Evolutionary conservation across 805 yeast genomes (phyloP).

Genomic region (Spathaspora sp.): DNA sequence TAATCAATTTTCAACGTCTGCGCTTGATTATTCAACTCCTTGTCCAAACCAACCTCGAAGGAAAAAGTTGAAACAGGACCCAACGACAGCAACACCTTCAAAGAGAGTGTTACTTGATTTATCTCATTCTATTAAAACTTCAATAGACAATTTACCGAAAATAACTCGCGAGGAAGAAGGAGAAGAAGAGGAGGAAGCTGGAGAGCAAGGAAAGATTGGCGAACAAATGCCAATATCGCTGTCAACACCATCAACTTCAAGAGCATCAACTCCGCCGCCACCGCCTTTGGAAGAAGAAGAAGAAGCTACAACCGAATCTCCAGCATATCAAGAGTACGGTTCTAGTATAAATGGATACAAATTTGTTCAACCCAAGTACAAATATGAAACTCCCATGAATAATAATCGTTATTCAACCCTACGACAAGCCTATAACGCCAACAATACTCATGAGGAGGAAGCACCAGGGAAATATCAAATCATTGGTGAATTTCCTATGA

Average conservation of each 20-base stretch:
- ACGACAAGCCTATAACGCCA: conserved; percentile 22
- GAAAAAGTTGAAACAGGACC: conserved; percentile 30
- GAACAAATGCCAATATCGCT: conserved; percentile 38
- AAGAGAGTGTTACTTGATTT: conserved; percentile 26
- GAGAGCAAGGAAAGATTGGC: conserved; percentile 8
- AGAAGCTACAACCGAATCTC: conserved; percentile 6
- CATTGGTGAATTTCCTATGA: conserved; percentile 29
- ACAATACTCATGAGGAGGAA: not conserved
- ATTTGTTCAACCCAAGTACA: conserved; percentile 32
- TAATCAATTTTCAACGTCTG: conserved; percentile 24
- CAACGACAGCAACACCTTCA: conserved; percentile 13
- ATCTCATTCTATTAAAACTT: conserved; percentile 27
- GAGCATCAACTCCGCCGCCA: conserved; percentile 28
- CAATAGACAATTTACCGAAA: conserved; percentile 8
- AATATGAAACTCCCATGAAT: conserved; percentile 15
- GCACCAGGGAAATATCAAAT: conserved; percentile 16
- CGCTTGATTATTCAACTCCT: conserved; percentile 30
- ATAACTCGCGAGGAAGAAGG: conserved; percentile 9
- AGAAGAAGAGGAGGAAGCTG: conserved; percentile 10
- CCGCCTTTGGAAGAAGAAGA: not conserved
- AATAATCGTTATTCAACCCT: conserved; percentile 12
- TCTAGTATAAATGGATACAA: conserved; percentile 38
- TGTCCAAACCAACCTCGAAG: conserved; percentile 39
- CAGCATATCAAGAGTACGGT: conserved; percentile 29
- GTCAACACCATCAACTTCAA: conserved; percentile 40